A percentile compares a stretch with the other conserved stretches of the same genome.
These are phyloP conservation scores for Lunularia cruciata DNA, from an alignment of 225 moss, liverwort and hornwort genomes.

Conservation along the genomic window DNA sequence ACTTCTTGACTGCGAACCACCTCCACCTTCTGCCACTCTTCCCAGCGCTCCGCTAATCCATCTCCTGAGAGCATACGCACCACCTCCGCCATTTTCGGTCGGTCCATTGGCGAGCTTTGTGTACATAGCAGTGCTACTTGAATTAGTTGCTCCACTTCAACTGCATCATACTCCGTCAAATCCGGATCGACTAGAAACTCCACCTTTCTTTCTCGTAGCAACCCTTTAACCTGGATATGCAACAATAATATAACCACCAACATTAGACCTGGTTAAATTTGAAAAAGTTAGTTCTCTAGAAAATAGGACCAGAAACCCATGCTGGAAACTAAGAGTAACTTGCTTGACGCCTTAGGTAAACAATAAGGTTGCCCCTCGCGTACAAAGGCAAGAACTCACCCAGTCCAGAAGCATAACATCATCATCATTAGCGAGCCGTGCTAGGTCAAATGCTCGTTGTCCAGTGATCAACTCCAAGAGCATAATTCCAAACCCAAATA, in stretches of 20 bases:
- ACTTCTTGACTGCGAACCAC: constrained; percentile 65
- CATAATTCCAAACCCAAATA: constrained; percentile 66
- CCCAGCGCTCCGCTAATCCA: constrained; percentile 60
- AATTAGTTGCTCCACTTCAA: constrained; percentile 54
- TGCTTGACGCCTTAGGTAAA: too few relatives aligned
- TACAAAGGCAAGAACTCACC: constrained; percentile 22
- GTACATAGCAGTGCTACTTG: constrained; percentile 61
- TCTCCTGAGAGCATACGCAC: constrained; percentile 62
- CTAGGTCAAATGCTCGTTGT: constrained; percentile 60
- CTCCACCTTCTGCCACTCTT: constrained; percentile 67
- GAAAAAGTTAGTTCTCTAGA: too few relatives aligned
- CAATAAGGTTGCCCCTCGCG: too few relatives aligned
- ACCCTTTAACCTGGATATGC: constrained; percentile 50
- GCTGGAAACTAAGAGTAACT: too few relatives aligned
- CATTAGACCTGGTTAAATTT: too few relatives aligned
- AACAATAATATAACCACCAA: neutral
- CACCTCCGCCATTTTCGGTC: constrained; percentile 65
- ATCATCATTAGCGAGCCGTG: constrained; percentile 60
- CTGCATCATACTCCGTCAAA: constrained; percentile 43
- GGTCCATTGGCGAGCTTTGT: constrained; percentile 58
- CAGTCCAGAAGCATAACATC: constrained; percentile 67
- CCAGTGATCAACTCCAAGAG: constrained; percentile 60
- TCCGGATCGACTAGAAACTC: constrained; percentile 59
- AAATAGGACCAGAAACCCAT: too few relatives aligned
- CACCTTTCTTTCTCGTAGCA: constrained; percentile 51